phyloP scores from a whole-genome alignment of 176 grass and related monocot species.

The Triticum urartu region DNA sequence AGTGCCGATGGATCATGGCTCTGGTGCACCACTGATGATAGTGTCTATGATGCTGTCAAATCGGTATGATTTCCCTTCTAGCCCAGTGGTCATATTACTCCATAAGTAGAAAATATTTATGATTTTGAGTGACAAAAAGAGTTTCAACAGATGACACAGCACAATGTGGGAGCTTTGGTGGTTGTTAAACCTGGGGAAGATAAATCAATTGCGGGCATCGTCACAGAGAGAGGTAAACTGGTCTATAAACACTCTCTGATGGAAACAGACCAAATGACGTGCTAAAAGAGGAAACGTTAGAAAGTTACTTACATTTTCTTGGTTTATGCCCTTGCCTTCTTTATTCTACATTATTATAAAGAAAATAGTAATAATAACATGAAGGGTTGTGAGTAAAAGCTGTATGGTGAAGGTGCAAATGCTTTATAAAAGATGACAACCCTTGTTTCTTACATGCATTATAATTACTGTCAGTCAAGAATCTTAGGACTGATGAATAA shows the following conservation, averaged over 20 bases:
- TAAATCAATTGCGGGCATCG: conserved; percentile 80
- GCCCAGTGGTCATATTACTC: neutral
- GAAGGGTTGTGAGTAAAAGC: neutral
- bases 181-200: conserved; percentile 84
- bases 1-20: conserved; percentile 97
- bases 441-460: neutral
- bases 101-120: neutral
- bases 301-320: neutral
- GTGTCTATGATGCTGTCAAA: conserved; percentile 94
- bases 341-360: too few species aligned
- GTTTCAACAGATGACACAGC: conserved; percentile 77
- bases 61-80: conserved; percentile 47
- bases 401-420: neutral
- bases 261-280: neutral
- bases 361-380: too few species aligned
- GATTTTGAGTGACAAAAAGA: neutral
- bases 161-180: conserved; percentile 97
- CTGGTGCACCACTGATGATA: conserved; percentile 91
- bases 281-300: neutral
- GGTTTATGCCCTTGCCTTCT: too few species aligned
- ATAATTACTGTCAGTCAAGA: neutral
- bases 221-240: conserved; percentile 91
- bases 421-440: neutral
- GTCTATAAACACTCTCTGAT: neutral
- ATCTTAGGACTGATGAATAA: neutral